Evolutionary conservation across 1,284 basidiomycete species (phyloP).

Genomic region (Sutorius eximius): DNA sequence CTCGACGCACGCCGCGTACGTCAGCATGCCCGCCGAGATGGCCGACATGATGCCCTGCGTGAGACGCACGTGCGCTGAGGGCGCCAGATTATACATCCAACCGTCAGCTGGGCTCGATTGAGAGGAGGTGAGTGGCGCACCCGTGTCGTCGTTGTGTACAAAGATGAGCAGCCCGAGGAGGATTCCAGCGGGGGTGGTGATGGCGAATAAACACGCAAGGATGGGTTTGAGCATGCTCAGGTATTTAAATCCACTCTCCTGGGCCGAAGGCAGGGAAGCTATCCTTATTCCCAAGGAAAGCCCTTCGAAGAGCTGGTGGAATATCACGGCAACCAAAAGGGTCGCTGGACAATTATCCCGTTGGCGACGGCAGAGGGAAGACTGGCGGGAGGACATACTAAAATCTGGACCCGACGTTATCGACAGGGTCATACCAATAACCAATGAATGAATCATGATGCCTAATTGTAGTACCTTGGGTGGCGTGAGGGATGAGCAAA

Average conservation of each 20-base stretch:
- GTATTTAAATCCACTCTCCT: slow-evolving; percentile 20
- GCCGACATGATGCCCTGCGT: slow-evolving; percentile 72
- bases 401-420: slow-evolving; percentile 70
- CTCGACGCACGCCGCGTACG: slow-evolving; percentile 76
- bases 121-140: slow-evolving; percentile 22
- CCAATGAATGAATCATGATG: slow-evolving; percentile 81
- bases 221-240: slow-evolving; percentile 45
- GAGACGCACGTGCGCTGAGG: slow-evolving; percentile 48
- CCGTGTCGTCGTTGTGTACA: slow-evolving; percentile 31
- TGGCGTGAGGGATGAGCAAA: neutral
- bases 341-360: slow-evolving; percentile 46
- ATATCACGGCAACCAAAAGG: slow-evolving; percentile 68
- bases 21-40: slow-evolving; percentile 76
- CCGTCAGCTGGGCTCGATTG: neutral
- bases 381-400: slow-evolving; percentile 43
- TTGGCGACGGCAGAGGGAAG: neutral
- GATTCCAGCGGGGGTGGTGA: slow-evolving; percentile 71
- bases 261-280: slow-evolving; percentile 54
- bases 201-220: slow-evolving; percentile 63
- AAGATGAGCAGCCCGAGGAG: slow-evolving; percentile 54
- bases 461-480: slow-evolving; percentile 71
- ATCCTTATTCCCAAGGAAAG: slow-evolving; percentile 77
- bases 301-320: slow-evolving; percentile 81
- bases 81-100: neutral
- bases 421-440: slow-evolving; percentile 71